Evolutionary conservation across 805 yeast species (phyloP).

Genomic region (Metschnikowia arizonensis): DNA sequence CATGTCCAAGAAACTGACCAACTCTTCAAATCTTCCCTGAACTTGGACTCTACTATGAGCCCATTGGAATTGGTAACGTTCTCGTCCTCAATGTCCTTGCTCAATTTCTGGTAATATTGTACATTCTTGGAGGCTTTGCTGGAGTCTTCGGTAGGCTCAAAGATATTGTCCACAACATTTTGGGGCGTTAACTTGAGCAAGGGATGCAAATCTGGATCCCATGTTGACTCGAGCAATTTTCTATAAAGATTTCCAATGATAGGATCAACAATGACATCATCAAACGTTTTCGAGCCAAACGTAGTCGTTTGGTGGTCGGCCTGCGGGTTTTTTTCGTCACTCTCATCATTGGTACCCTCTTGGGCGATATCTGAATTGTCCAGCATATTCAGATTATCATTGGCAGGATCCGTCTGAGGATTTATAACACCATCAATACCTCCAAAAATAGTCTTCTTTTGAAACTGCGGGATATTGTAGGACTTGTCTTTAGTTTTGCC

Average conservation of each 20-base stretch:
- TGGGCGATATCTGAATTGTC: not conserved
- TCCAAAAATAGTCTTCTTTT: constrained; percentile 44
- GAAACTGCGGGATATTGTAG: constrained; percentile 38
- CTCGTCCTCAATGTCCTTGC: constrained; percentile 22
- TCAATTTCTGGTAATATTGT: constrained; percentile 18
- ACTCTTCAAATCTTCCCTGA: constrained; percentile 36
- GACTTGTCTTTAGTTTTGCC: constrained; percentile 19
- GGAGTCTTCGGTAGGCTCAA: constrained; percentile 37
- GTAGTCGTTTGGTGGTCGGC: constrained; percentile 6
- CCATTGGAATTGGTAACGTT: constrained; percentile 31
- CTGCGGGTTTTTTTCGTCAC: constrained; percentile 3
- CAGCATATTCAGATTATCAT: not conserved
- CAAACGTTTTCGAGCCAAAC: constrained; percentile 12
- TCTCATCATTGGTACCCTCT: not conserved
- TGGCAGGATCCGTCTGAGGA: constrained; percentile 6
- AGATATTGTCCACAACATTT: constrained; percentile 70
- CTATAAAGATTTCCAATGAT: constrained; percentile 47
- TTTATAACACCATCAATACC: constrained; percentile 45
- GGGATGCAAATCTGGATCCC: constrained; percentile 52
- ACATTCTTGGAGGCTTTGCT: constrained; percentile 16
- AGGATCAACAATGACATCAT: constrained; percentile 42
- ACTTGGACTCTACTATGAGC: constrained; percentile 38
- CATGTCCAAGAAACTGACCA: constrained; percentile 26
- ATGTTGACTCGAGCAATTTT: constrained; percentile 52
- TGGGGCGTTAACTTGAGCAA: constrained; percentile 56